These are phyloP conservation scores for Backusella sp. DNA, from an alignment of 192 early-diverging fungal species.

Conservation along the genomic window DNA sequence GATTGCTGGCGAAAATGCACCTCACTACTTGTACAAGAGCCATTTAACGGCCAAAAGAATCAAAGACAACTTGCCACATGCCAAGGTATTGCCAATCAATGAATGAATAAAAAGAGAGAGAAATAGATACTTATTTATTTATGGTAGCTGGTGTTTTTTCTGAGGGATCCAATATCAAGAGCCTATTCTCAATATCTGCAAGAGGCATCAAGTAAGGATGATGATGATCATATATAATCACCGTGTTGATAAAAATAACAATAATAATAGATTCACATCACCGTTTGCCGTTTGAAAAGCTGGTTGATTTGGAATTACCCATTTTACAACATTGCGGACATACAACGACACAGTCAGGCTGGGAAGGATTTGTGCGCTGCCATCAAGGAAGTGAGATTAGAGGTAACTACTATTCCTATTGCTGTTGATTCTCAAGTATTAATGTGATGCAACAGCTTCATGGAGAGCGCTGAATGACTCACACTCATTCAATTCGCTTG, in stretches of 20 bases:
- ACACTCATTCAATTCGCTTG: slow-evolving; percentile 25
- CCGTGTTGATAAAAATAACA: too few species aligned
- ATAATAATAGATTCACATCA: background rate
- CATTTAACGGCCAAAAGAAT: slow-evolving; percentile 42
- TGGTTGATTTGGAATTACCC: slow-evolving; percentile 32
- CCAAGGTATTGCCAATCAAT: slow-evolving; percentile 33
- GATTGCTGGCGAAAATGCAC: slow-evolving; percentile 33
- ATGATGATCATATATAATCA: background rate
- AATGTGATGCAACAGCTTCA: background rate
- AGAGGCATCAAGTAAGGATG: slow-evolving; percentile 9
- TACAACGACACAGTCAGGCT: slow-evolving; percentile 31
- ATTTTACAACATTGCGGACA: slow-evolving; percentile 33
- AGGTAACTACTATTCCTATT: background rate
- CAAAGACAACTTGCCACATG: slow-evolving; percentile 44
- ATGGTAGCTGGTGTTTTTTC: slow-evolving; percentile 40
- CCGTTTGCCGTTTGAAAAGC: slow-evolving; percentile 26
- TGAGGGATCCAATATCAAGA: slow-evolving; percentile 51
- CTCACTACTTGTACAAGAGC: slow-evolving; percentile 34
- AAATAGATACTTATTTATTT: background rate
- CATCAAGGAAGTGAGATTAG: slow-evolving; percentile 37
- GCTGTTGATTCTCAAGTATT: background rate
- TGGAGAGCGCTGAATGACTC: background rate
- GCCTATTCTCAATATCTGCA: slow-evolving; percentile 47
- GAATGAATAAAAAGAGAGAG: too few species aligned
- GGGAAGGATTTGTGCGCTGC: slow-evolving; percentile 34